These are phyloP conservation scores for Grosmannia clavigera DNA, from an alignment of 2,329 filamentous ascomycete species.

Conservation along the genomic window DNA sequence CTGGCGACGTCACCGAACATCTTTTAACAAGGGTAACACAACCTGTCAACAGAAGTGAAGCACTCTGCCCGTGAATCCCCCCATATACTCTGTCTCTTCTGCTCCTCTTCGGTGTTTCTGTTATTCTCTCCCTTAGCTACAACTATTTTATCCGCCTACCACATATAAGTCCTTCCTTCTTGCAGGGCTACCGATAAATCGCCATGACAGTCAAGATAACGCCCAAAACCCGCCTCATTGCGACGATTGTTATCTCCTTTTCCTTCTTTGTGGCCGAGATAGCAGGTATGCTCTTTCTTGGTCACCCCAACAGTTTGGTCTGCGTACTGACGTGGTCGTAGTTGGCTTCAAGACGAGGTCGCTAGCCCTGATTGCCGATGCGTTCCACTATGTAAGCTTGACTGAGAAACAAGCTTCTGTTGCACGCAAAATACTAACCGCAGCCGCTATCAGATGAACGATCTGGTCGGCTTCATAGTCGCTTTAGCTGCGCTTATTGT, in stretches of 20 bases:
- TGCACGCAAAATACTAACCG: constrained; percentile 23
- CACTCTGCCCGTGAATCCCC: background rate
- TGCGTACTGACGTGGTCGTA: constrained; percentile 13
- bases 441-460: constrained; percentile 57
- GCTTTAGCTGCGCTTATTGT: constrained; percentile 53
- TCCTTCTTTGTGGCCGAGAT: constrained; percentile 41
- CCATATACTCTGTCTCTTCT: too few species aligned
- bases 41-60: too few species aligned
- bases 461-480: constrained; percentile 56
- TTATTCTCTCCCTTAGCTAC: too few species aligned
- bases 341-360: constrained; percentile 60
- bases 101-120: background rate
- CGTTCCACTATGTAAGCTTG: constrained; percentile 58
- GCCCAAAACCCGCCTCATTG: constrained; percentile 32
- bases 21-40: too few species aligned
- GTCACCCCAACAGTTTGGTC: background rate
- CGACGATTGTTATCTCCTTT: constrained; percentile 36
- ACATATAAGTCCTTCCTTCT: too few species aligned
- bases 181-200: background rate
- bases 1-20: too few species aligned
- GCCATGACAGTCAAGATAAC: constrained; percentile 24
- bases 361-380: constrained; percentile 61
- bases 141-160: too few species aligned
- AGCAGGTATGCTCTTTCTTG: constrained; percentile 22
- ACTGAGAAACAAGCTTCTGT: background rate